A percentile compares a stretch with the other conserved stretches of the same genome.
Conservation (phyloP, 108 stramenopile genomes). For the Stephanodiscus minutulus region DNA sequence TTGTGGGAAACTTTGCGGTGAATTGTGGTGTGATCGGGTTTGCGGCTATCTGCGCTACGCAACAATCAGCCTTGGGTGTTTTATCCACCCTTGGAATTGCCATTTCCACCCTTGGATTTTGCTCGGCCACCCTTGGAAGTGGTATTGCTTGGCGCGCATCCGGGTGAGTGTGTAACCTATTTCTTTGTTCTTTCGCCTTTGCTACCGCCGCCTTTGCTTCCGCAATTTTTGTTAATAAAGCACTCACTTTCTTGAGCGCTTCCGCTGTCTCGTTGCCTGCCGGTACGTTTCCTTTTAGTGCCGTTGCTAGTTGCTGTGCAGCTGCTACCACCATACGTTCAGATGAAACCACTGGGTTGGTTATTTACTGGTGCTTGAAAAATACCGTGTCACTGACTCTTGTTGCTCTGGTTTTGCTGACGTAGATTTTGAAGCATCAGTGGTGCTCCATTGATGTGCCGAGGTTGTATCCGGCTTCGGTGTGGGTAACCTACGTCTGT, state of each 20-base stretch:
- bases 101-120: no score
- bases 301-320: background rate
- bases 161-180: no score
- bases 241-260: background rate
- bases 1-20: no score
- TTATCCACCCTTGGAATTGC: no score
- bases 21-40: no score
- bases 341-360: background rate
- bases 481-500: background rate
- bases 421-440: background rate
- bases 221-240: no score
- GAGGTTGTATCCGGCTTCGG: background rate
- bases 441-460: background rate
- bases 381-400: background rate
- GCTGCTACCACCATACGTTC: background rate
- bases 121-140: no score
- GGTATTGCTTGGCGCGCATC: no score
- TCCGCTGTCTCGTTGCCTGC: background rate
- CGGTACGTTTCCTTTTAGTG: background rate
- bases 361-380: background rate
- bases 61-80: no score
- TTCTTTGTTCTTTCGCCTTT: no score
- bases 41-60: no score
- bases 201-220: no score
- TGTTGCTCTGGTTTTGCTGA: background rate